These are phyloP conservation scores for Mycena floridula DNA, from an alignment of 768 basidiomycete genomes.

Conservation along the genomic window DNA sequence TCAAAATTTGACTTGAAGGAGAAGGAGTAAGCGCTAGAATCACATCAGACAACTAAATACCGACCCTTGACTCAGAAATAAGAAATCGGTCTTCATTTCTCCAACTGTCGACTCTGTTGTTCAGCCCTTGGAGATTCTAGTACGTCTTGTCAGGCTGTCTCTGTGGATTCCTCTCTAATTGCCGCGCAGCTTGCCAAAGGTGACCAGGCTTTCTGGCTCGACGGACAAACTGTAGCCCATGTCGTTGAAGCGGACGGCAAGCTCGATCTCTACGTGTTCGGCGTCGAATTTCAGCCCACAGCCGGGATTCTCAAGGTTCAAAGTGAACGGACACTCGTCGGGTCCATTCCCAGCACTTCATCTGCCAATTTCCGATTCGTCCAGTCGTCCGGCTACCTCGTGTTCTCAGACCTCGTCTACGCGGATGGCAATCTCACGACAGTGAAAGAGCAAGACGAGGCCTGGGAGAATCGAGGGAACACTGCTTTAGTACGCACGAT, in stretches of 20 bases:
- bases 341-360: constrained; percentile 61
- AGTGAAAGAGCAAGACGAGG: constrained; percentile 64
- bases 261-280: constrained; percentile 55
- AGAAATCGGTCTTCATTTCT: constrained; percentile 60
- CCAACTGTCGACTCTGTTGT: constrained; percentile 45
- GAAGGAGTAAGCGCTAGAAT: constrained; percentile 50
- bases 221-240: constrained; percentile 62
- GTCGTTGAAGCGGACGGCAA: constrained; percentile 48
- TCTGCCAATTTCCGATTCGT: constrained; percentile 69
- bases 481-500: constrained; percentile 67
- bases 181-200: constrained; percentile 47
- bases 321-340: constrained; percentile 40
- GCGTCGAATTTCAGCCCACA: constrained; percentile 38
- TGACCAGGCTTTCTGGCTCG: constrained; percentile 79
- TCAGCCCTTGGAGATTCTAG: constrained; percentile 48
- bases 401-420: constrained; percentile 85
- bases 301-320: constrained; percentile 26
- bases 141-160: constrained; percentile 18
- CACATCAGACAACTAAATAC: not conserved
- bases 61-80: constrained; percentile 40
- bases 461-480: constrained; percentile 67
- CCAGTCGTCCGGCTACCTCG: constrained; percentile 48
- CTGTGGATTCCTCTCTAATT: not conserved
- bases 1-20: constrained; percentile 68
- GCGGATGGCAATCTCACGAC: constrained; percentile 66